Percentiles rank a stretch among this genome's conserved stretches.
Conservation (phyloP, 108 stramenopile species). For the Nannochloropsis gaditana region DNA sequence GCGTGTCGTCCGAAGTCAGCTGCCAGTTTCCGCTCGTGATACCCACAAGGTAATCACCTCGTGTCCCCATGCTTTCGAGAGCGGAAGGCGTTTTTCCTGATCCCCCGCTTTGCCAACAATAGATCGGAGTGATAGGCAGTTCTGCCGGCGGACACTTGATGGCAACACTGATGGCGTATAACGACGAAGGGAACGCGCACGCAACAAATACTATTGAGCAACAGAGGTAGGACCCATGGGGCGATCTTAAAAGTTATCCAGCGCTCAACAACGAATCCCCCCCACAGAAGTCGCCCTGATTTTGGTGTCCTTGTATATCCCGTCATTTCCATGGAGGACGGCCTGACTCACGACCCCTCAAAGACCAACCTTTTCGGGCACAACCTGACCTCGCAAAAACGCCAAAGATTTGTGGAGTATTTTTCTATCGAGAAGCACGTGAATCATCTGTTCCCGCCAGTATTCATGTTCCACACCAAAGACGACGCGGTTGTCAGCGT, state of each 20-base stretch:
- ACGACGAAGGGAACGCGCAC: background rate
- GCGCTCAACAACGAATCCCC: background rate
- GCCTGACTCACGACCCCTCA: background rate
- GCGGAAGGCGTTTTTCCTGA: no score
- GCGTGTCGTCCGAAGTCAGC: background rate
- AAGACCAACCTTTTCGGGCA: background rate
- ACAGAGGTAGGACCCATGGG: background rate
- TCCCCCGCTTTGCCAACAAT: background rate
- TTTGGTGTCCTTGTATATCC: background rate
- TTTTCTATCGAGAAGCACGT: background rate
- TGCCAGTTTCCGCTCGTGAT: background rate
- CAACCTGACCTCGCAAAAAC: background rate
- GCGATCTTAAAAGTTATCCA: background rate
- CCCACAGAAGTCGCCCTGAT: background rate
- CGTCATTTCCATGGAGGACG: constrained; percentile 8
- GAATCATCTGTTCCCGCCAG: background rate
- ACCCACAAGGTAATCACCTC: background rate
- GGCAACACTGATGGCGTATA: background rate
- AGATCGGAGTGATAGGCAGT: background rate
- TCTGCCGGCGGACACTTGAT: background rate
- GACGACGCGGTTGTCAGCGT: background rate
- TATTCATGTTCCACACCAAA: background rate
- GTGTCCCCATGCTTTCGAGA: no score
- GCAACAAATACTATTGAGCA: background rate
- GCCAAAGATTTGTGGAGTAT: background rate